These are phyloP conservation scores for Starmerella vitae DNA, from an alignment of 805 yeast species.

Conservation along the genomic window DNA sequence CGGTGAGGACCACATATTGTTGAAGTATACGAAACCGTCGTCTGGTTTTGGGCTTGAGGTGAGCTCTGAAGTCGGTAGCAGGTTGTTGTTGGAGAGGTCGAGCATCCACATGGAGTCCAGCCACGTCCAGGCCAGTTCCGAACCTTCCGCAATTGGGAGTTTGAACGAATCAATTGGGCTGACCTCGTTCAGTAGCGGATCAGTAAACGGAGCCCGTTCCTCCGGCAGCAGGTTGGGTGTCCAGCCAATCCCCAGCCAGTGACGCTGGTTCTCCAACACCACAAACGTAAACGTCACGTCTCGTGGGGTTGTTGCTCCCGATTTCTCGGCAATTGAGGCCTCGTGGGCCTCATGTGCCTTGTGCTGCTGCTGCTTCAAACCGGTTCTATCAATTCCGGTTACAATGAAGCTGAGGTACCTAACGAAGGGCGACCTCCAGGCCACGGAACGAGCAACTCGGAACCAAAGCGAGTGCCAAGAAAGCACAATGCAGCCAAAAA, in stretches of 20 bases:
- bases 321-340: background rate
- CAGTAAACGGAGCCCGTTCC: conserved; percentile 96
- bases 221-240: conserved; percentile 79
- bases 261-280: conserved; percentile 83
- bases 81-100: conserved; percentile 62
- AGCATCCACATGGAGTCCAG: conserved; percentile 84
- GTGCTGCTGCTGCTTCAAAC: background rate
- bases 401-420: conserved; percentile 63
- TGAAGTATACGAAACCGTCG: conserved; percentile 81
- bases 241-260: conserved; percentile 98
- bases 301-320: background rate
- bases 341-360: conserved; percentile 23
- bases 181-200: conserved; percentile 80
- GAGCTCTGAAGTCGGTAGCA: conserved; percentile 32
- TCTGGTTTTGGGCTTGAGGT: conserved; percentile 50
- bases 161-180: conserved; percentile 63
- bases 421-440: conserved; percentile 70
- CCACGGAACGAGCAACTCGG: conserved; percentile 62
- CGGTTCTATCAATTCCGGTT: conserved; percentile 46
- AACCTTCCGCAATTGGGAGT: conserved; percentile 57
- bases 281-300: conserved; percentile 61
- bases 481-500: conserved; percentile 45
- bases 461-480: conserved; percentile 83
- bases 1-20: conserved; percentile 90
- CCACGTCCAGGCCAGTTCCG: conserved; percentile 86